Percentiles rank a stretch among this genome's conserved stretches.
Evolutionary conservation across 169 alveolate species (phyloP).

Genomic region (Eimeria sp.): DNA sequence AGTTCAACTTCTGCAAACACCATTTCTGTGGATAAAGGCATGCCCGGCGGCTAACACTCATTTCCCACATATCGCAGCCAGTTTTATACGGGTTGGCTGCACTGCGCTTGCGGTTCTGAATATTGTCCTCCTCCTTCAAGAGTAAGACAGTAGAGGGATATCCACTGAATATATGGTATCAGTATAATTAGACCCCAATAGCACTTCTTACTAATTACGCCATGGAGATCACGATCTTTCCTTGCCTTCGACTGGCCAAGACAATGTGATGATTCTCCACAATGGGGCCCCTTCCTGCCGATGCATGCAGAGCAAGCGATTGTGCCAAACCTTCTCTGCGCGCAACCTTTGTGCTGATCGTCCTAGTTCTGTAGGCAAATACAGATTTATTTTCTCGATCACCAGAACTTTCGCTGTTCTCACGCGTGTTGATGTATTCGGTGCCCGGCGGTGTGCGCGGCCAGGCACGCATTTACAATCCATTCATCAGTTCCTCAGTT

Average conservation of each 20-base stretch:
- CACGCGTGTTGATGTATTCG: conserved; percentile 95
- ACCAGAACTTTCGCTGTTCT: neutral
- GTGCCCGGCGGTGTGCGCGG: conserved; percentile 99
- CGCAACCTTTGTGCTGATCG: neutral
- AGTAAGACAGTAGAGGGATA: neutral
- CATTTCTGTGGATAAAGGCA: neutral
- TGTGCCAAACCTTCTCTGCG: neutral
- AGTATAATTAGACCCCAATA: neutral
- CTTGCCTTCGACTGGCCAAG: neutral
- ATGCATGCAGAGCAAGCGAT: neutral
- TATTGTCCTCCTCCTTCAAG: neutral
- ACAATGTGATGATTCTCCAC: neutral
- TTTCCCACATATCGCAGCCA: neutral
- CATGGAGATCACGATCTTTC: neutral
- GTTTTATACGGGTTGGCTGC: neutral
- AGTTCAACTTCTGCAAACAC: neutral
- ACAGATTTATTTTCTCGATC: neutral
- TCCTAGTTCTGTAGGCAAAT: neutral
- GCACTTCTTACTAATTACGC: neutral
- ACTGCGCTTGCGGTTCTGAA: neutral
- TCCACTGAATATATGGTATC: neutral
- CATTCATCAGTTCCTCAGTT: conserved; percentile 87
- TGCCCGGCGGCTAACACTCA: neutral
- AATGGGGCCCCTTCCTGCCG: conserved; percentile 23
- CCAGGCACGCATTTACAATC: conserved; percentile 93